A percentile compares a stretch with the other conserved stretches of the same genome.
Evolutionary conservation across 139 green algal species (phyloP).

Genomic region (Dunaliella sp.): DNA sequence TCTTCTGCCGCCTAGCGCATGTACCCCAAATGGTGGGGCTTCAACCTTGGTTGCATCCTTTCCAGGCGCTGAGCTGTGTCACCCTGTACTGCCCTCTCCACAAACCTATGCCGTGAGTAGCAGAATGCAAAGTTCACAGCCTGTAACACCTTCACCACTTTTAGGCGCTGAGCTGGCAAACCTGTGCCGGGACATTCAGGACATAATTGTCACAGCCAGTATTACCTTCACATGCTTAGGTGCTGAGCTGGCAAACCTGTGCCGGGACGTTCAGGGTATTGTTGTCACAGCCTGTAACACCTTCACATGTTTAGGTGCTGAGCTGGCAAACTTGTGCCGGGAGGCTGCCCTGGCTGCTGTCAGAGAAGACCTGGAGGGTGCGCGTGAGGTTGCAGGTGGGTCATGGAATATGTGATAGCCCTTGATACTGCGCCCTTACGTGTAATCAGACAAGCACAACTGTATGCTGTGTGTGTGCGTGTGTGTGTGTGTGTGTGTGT

Average conservation of each 20-base stretch:
- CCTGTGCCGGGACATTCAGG: constrained; percentile 77
- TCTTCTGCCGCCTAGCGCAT: too few species aligned
- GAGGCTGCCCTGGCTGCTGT: constrained; percentile 84
- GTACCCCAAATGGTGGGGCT: too few species aligned
- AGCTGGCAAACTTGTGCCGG: constrained; percentile 70
- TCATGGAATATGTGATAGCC: too few species aligned
- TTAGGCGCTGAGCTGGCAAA: constrained; percentile 66
- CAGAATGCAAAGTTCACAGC: constrained; percentile 73
- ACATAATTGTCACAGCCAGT: constrained; percentile 74
- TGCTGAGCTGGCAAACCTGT: constrained; percentile 73
- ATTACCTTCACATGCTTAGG: too few species aligned
- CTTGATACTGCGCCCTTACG: too few species aligned
- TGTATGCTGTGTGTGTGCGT: not conserved
- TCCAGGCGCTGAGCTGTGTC: too few species aligned
- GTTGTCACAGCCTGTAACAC: constrained; percentile 77
- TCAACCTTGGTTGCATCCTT: too few species aligned
- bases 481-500: not conserved
- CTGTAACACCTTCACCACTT: too few species aligned
- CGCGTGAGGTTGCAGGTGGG: constrained; percentile 30
- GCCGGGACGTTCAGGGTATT: constrained; percentile 75
- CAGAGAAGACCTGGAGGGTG: constrained; percentile 64
- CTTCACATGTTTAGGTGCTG: constrained; percentile 63
- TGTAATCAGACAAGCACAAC: too few species aligned
- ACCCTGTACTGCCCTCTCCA: too few species aligned
- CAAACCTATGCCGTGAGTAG: constrained; percentile 74